Evolutionary conservation across 75 land plant species (phyloP).

Genomic region (Chamaecyparis obtusa): DNA sequence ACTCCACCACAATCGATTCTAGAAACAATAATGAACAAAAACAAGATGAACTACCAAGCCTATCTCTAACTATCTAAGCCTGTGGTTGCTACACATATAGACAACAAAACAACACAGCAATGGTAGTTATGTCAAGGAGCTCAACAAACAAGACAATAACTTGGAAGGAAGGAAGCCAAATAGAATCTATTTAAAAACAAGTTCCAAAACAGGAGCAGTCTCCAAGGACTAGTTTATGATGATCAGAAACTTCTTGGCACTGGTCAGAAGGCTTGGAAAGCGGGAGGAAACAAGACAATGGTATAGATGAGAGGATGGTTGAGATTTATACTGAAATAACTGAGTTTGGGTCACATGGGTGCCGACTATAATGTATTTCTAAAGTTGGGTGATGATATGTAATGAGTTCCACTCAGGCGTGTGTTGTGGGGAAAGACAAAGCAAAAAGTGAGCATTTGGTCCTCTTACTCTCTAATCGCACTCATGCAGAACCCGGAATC

Average conservation of each 20-base stretch:
- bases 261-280: background rate
- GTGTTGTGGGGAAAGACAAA: background rate
- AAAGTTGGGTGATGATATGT: background rate
- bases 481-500: too few relatives aligned
- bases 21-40: too few relatives aligned
- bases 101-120: background rate
- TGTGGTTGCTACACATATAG: background rate
- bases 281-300: conserved; percentile 1
- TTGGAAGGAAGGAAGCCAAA: background rate
- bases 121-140: background rate
- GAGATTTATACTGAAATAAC: background rate
- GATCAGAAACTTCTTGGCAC: background rate
- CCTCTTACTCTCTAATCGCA: background rate
- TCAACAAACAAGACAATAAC: background rate
- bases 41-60: too few relatives aligned
- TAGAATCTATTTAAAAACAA: background rate
- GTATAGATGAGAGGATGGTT: background rate
- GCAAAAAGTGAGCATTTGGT: background rate
- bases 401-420: background rate
- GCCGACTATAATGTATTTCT: background rate
- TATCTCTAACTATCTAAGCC: background rate
- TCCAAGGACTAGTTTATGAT: background rate
- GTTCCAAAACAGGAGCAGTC: background rate
- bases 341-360: background rate
- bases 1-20: too few relatives aligned